Base-by-base conservation (phyloP, 1,284 basidiomycete species). In the Neonothopanus nambi region DNA sequence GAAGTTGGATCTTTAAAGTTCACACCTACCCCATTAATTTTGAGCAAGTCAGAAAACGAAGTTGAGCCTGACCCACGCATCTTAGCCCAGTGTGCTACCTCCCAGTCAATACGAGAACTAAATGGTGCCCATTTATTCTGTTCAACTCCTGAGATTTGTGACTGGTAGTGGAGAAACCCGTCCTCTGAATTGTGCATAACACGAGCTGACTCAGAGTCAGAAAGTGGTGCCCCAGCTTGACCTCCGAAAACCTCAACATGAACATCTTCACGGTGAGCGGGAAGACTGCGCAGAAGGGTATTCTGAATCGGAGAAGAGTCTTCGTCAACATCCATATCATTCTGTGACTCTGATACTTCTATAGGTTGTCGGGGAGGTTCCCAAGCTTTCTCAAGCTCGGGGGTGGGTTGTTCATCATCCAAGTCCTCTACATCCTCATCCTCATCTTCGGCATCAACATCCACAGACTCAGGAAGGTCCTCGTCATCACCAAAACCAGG, bases 71-170 rank as follows among this genome's bases (percentile, higher is more conserved):
- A 55, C 12, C 59, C 59, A 1, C 59, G 47, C 7, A 52, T 12
- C 17, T 61, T 61, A 1, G 55, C 59, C 59, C 59, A 61, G 5
- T 49, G 38, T 6, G 55, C 59, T 7, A 61, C 30, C 21, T 56
- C 44, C 59, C 59, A 61, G 18, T 61, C 57, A 1, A 59, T 21
- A n/a, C n/a, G n/a, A n/a, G n/a, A n/a, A n/a, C n/a, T n/a, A n/a
- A n/a, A n/a, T n/a, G n/a, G n/a, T n/a, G n/a, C n/a, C n/a, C n/a
- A n/a, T n/a, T n/a, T n/a, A n/a, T n/a, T n/a, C n/a, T n/a, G n/a
- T n/a, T n/a, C n/a, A n/a, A n/a, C n/a, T n/a, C n/a, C n/a, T n/a
- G n/a, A n/a, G n/a, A n/a, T n/a, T n/a, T n/a, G n/a, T n/a, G 38
- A 39, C 21, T 39, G 38, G 21, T 39, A 39, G n/a, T 20, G 38